Conservation (phyloP, 352 stramenopile genomes). For the Pythium folliculosum region DNA sequence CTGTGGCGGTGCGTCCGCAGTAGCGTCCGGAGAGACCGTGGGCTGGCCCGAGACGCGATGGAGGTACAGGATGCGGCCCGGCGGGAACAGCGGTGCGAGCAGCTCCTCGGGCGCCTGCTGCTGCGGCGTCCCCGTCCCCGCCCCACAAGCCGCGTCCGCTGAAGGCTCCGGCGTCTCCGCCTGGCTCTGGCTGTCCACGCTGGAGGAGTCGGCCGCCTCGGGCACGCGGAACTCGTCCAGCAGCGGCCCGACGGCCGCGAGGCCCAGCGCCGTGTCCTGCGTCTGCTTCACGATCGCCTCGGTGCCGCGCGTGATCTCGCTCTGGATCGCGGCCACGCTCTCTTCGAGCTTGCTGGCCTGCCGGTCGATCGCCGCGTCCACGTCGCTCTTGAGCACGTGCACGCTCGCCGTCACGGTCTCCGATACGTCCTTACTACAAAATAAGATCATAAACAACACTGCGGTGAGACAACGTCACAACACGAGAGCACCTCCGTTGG, state of each 20-base stretch:
- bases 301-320: conserved; percentile 25
- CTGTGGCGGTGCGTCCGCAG: neutral
- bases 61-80: conserved; percentile 71
- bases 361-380: conserved; percentile 30
- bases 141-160: neutral
- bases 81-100: conserved; percentile 68
- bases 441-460: conserved; percentile 1
- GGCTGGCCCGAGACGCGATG: neutral
- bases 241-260: conserved; percentile 1
- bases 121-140: neutral
- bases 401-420: conserved; percentile 56
- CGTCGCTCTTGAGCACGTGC: conserved; percentile 58
- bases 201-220: no score
- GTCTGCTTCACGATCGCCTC: conserved; percentile 26
- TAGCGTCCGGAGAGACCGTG: neutral
- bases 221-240: neutral
- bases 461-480: neutral
- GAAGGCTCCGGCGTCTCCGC: no score
- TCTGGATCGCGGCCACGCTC: conserved; percentile 47
- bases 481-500: neutral
- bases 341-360: conserved; percentile 47
- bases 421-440: conserved; percentile 37
- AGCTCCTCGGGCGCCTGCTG: conserved; percentile 20
- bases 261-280: neutral
- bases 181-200: no score